Base-by-base conservation (phyloP, 2,329 filamentous ascomycete genomes). In the Venturia carpophila region DNA sequence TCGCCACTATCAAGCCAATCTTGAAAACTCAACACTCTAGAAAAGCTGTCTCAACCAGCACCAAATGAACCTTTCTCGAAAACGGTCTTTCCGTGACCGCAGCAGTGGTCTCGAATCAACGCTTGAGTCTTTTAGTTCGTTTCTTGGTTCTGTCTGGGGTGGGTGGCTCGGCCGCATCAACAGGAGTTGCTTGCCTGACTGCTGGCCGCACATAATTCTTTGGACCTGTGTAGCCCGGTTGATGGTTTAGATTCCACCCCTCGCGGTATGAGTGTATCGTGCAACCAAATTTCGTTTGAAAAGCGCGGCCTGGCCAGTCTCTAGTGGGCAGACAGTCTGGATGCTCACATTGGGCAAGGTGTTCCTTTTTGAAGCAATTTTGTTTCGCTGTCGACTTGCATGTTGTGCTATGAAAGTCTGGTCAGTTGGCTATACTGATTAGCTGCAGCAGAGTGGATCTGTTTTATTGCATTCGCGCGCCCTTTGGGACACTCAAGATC, bases 301-400 rank as follows among this genome's bases (percentile, higher is more conserved):
- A 56, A 19, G 49, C 49, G 13, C 49, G 24, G 30, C 49, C 49
- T 17, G 49, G 49, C 49, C 49, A 56, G 15, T 56, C 49, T 56
- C 30, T 56, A 24, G 49, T 56, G 13, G 49, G 49, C 2, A 56
- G 30, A 24, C 49, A 56, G 49, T 56, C 49, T 27, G 49, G 49
- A 56, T 56, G 49, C 49, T 56, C 49, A 34, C 49, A 56, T 56
- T 56, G 49, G 24, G 49, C 49, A 56, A 56, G 49, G 30, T 56
- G 49, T 27, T 37, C 24, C 49, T 56, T 56, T 34, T 56, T 56
- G 49, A 56, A 56, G 49, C 49, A 56, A 19, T 21, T 34, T 19
- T 56, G 49, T 56, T 27, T 56, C 27, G 49, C 49, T 37, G 49
- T 56, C 49, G 49, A 56, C 24, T 56, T 56, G 24, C 49, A 56